Base-by-base conservation (phyloP, 2,329 filamentous ascomycete genomes). In the Cadophora sp. region DNA sequence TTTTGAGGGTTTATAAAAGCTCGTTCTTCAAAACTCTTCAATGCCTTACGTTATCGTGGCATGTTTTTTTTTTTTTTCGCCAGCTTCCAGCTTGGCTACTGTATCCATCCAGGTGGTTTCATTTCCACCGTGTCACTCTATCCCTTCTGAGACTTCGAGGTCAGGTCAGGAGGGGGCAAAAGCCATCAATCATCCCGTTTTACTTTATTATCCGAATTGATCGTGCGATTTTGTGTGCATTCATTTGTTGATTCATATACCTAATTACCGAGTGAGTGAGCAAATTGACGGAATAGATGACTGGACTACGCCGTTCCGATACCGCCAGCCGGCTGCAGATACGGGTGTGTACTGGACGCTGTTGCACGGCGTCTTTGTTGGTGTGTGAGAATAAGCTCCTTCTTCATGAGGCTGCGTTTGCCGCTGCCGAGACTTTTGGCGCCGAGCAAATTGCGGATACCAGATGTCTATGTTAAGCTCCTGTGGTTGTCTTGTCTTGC, bases 331-430 rank as follows among this genome's bases (percentile, higher is more conserved):
- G 56, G 31, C 34, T 59, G 56, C 31, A 43, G 56, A 59, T 40
- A 59, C 55, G 55, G 55, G 31, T 40, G 16, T 22, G 31, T 37
- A 34, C 24, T 29, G 51, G 24, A 43, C 43, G 19, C n/a, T 58
- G 55, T 14, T 24, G n/a, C 19, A 34, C 11, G 29, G 53, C 34
- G 27, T 56, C 16, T 56, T 11, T 19, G 56, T 40, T 40, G 56
- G 34, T 59, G 56, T 59, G 56, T 59, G 34, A 40, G 12, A 59
- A 43, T 59, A 59, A 59, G 56, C 56, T 59, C 56, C 56, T 59
- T 43, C 31, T 59, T 59, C 31, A 26, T 59, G 56, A 59, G 56
- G 56, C 31, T 59, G 31, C 14, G 6, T 58, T 59, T 59, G 56
- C 56, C 34, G 31, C 31, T 59, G 56, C 56, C 31, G 56, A 59